Evolutionary conservation across 2,329 filamentous ascomycete genomes (phyloP).

Genomic region (Leptodontidium sp.): DNA sequence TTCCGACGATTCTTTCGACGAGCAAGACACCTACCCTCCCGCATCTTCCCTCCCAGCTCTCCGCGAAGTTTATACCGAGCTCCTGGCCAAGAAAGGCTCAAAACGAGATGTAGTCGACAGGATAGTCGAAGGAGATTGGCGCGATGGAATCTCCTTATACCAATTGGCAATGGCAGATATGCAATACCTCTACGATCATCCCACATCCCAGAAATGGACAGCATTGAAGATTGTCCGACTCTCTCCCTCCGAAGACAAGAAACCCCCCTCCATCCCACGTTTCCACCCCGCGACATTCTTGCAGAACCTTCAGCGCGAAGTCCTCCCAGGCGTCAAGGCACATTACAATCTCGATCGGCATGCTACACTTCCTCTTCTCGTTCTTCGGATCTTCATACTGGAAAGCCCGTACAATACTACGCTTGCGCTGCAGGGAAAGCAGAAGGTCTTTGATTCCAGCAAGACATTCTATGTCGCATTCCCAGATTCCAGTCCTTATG

Average conservation of each 20-base stretch:
- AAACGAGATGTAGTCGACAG: constrained; percentile 70
- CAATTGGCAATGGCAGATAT: constrained; percentile 75
- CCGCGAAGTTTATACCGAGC: constrained; percentile 67
- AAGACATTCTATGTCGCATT: constrained; percentile 83
- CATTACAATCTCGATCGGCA: constrained; percentile 84
- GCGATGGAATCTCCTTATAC: constrained; percentile 69
- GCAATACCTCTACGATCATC: constrained; percentile 71
- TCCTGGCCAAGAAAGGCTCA: constrained; percentile 67
- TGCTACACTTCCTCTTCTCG: constrained; percentile 70
- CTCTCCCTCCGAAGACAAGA: constrained; percentile 49
- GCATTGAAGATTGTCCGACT: constrained; percentile 67
- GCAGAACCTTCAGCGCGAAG: constrained; percentile 75
- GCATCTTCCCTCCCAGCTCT: constrained; percentile 71
- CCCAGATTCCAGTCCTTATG: constrained; percentile 78
- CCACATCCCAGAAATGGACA: constrained; percentile 69
- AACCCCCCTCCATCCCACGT: constrained; percentile 65
- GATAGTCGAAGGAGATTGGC: constrained; percentile 74
- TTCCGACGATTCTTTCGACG: constrained; percentile 62
- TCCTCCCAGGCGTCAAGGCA: constrained; percentile 81
- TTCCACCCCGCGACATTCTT: constrained; percentile 86
- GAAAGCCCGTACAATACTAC: constrained; percentile 81
- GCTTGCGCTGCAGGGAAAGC: constrained; percentile 52
- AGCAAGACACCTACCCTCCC: constrained; percentile 73
- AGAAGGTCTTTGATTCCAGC: constrained; percentile 64
- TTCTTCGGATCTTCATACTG: constrained; percentile 81